These are phyloP conservation scores for Fraxinus greggii DNA, from an alignment of 305 asterid species.

Conservation along the genomic window DNA sequence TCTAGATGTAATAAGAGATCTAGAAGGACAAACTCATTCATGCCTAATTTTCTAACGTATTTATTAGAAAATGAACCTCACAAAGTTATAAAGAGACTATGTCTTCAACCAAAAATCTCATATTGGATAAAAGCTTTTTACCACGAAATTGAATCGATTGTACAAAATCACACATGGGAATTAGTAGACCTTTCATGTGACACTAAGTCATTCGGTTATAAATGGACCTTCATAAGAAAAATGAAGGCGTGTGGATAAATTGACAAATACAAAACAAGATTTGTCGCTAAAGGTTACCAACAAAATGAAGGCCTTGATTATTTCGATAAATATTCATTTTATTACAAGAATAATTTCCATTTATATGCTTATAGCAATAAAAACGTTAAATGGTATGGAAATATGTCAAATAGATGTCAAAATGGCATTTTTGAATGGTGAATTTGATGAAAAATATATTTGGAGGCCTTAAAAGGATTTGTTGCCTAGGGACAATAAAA, in stretches of 20 bases:
- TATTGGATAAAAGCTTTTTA: not conserved
- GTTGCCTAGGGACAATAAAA: not conserved
- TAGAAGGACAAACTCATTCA: no score
- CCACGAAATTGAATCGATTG: no score
- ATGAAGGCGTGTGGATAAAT: no score
- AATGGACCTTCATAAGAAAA: no score
- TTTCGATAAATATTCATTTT: no score
- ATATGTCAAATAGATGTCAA: not conserved
- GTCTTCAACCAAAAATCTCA: not conserved
- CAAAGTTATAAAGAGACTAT: no score
- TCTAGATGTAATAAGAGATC: not conserved
- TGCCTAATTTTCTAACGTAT: not conserved
- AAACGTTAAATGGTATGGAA: not conserved
- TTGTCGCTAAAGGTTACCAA: no score
- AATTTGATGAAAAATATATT: not conserved
- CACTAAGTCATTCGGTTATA: no score
- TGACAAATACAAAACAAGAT: no score
- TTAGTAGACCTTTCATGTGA: no score
- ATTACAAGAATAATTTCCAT: not conserved
- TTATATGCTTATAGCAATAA: not conserved
- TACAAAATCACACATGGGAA: not conserved
- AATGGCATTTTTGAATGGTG: not conserved
- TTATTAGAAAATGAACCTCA: not conserved
- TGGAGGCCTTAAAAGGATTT: not conserved
- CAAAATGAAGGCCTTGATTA: not conserved